A percentile compares a stretch with the other conserved stretches of the same genome.
Evolutionary conservation across 345 rosid genomes (phyloP).

Genomic region (Durio zibethinus): DNA sequence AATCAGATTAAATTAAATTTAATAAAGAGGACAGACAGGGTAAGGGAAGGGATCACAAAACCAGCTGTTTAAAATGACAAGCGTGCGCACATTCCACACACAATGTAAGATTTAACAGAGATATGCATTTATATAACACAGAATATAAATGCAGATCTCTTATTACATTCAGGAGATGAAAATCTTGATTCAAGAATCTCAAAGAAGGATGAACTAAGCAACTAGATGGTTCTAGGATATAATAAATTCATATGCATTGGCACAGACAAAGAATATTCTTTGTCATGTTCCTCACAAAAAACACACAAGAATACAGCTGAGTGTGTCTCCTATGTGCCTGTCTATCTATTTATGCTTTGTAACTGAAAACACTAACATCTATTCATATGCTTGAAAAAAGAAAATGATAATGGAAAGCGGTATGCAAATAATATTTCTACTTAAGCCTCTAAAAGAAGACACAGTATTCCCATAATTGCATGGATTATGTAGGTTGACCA

Average conservation of each 20-base stretch:
- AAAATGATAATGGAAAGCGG: background rate
- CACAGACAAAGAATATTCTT: background rate
- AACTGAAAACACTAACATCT: background rate
- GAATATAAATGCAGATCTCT: background rate
- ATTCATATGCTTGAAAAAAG: background rate
- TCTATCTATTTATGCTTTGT: background rate
- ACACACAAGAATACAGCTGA: background rate
- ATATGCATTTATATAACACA: background rate
- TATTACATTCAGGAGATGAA: background rate
- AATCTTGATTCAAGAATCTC: background rate
- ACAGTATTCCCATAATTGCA: background rate
- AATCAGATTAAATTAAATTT: background rate
- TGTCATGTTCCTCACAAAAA: background rate
- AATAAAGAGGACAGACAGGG: background rate
- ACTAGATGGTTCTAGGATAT: background rate
- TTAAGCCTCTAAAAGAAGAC: background rate
- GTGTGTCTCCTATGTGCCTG: background rate
- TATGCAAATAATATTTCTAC: background rate
- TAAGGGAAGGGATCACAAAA: background rate
- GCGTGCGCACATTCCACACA: background rate
- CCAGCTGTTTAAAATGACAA: background rate
- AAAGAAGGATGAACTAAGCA: background rate
- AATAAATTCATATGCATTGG: background rate
- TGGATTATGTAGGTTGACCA: background rate
- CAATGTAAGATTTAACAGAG: background rate